phyloP scores from a whole-genome alignment of 1,139 yeast genomes.

The Candida anutae region DNA sequence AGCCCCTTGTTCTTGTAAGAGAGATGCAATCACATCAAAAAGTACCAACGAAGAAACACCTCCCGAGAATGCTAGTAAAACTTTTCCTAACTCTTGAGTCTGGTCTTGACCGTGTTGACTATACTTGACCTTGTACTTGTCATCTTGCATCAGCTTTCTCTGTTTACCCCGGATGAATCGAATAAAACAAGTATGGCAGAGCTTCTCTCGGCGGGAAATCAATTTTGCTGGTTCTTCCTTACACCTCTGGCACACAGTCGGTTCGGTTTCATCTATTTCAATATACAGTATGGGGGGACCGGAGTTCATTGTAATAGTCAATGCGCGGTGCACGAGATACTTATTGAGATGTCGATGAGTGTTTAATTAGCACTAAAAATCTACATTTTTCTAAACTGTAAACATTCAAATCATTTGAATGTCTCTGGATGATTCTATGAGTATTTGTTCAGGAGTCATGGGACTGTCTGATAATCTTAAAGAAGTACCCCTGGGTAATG shows the following conservation, averaged over 20 bases:
- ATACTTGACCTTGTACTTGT: conserved; percentile 63
- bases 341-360: no score
- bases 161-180: conserved; percentile 73
- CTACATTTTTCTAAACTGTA: no score
- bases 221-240: conserved; percentile 37
- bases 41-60: conserved; percentile 62
- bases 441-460: no score
- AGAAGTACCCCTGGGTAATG: no score
- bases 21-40: conserved; percentile 55
- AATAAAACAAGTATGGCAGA: conserved; percentile 64
- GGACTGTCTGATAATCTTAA: no score
- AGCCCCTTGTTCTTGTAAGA: conserved; percentile 51
- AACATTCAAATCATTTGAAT: no score
- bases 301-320: conserved; percentile 4
- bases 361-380: no score
- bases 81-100: conserved; percentile 26
- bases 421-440: no score
- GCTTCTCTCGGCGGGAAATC: conserved; percentile 59
- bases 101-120: conserved; percentile 19
- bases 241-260: conserved; percentile 42
- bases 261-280: conserved; percentile 3
- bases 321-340: no score
- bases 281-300: conserved; percentile 14
- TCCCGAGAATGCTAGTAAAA: conserved; percentile 56
- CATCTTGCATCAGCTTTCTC: conserved; percentile 66